Evolutionary conservation across 108 stramenopile genomes (phyloP), one percentile per base, ranked within the genome.

Genomic region (Discostella stelligeroides): DNA sequence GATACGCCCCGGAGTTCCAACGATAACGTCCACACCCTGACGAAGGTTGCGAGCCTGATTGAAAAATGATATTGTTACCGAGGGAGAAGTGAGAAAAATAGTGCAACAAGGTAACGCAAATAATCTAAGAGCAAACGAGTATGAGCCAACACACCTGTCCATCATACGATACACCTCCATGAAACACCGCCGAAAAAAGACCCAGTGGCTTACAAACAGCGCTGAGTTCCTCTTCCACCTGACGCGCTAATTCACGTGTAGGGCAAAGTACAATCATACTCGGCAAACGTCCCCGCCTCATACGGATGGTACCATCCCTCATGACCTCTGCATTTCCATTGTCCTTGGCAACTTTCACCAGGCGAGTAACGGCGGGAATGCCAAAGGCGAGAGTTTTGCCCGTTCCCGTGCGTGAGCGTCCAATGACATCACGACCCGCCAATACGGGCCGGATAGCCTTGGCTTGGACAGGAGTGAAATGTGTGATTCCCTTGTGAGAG

Each of bases 301-400:
- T 76, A 21, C 84, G 70, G 17, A 84, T 76, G 15, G 42, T 43
- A 17, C 69, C 85, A 71, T 89, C 86, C 21, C 61, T 60, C 61
- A 49, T 48, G 18, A 57, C 58, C 63, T 76, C 68, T 9, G 77
- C 75, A 27, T 71, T 75, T 18, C 90, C 92, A 34, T 82, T 91
- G 34, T 73, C 50, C 50, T 78, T 74, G 15, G 63, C 21, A 28
- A 83, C 46, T 66, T 79, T 63, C 17, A 80, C 68, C 18, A 99
- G 62, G 30, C 91, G 85, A 30, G 90, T 85, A 9, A 98, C 58
- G 23, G 91, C 57, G 8, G 99, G 99, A 37, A 99, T 80, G 21
- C 97, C 99, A 84, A 99, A 99, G 10, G 99, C 99, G 14, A 99
- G 82, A 18, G 99, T 99, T 85, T 99, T 99, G 51, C 99, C 99